Evolutionary conservation across 805 yeast genomes (phyloP), one percentile per base, ranked within the genome.

Genomic region (Metschnikowia noctiluminum): DNA sequence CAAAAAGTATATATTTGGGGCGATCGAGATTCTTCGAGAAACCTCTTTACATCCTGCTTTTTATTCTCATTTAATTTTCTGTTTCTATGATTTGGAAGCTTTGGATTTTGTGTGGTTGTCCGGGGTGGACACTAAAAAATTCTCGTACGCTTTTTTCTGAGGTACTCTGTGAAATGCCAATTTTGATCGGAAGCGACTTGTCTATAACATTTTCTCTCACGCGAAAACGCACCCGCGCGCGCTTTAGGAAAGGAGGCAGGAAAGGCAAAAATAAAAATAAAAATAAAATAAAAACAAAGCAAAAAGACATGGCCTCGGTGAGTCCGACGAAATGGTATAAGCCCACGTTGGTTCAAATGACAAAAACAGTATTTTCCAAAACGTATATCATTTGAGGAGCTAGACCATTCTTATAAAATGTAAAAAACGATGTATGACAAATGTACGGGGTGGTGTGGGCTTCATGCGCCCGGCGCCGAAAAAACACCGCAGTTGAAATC

Each of bases 141-240:
- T 37, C 30, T 9, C 16, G 27, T 28, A 12, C 26, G 9, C 12
- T 37, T 42, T 42, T 42, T 37, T 40, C 27, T 34, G 27, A 38
- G 37, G 11, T 32, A 39, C 12, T 21, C 39, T 26, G 15, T 28
- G 11, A 37, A 15, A 15, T 11, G 28, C 26, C 26, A 37, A 11
- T 31, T 30, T 40, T 2, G 35, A 35, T 31, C 12, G 36, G 14
- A 15, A 10, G 9, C 21, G 28, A 15, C 36, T 30, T 30, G 43
- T 40, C 43, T 40, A 40, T 40, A 40, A 21, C 21, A 16, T 37
- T 37, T 37, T 37, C 40, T 3, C 13, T 28, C 40, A 37, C 40
- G 43, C 43, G 43, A 28, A 40, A 11, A 31, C 43, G 43, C 43
- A 26, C 43, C 36, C 36, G 21, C 21, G 21, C 21, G 21, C 21